Base-by-base conservation (phyloP, 2,329 filamentous ascomycete species). In the Sporothrix curviconia region DNA sequence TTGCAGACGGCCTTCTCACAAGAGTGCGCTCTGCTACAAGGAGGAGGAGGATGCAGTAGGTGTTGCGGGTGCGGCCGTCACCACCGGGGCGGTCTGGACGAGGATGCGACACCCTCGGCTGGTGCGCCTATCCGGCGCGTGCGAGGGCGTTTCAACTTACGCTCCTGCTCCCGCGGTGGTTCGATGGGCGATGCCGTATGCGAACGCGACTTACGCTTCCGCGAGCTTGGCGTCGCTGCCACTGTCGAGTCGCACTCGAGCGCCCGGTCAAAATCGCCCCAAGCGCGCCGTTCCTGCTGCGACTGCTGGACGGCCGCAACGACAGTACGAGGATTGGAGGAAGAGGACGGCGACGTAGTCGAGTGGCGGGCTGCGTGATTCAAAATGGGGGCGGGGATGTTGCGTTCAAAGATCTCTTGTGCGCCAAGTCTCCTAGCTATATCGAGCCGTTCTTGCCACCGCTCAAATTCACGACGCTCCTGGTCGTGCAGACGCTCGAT, bases 261-360 rank as follows among this genome's bases (percentile, higher is more conserved):
- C 43, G 89, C 91, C 69, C 86, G 89, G 64, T 96, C 92, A 61
- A 97, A 86, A 19, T 89, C 90, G 61, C 91, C 90, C 94, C 92
- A 96, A 4, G 92, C 90, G 58, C 85, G 80, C 55, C 87, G 79
- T 70, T 95, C 91, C 64, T 96, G 91, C 42, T 85, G 75, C 7
- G 87, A 88, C 70, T 95, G 89, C 37, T 83, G 72, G 15, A 74
- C 69, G 73, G 82, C 42, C 84, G 80, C 34, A 81, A 80, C 15
- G 66, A 68, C 49, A 58, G 60, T 70, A 75, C 66, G 67, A 73
- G 66, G 79, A 9, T 22, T 39, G 7, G 55, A 34, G 4, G 55
- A 37, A 14, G 50, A 46, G 4, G 52, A 30, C 22, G 50, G 49
- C 7, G 55, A 34, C 1, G 53, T 3, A 37, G 59, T n/a, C 53